Evolutionary conservation across 768 basidiomycete species (phyloP).

Genomic region (Hirschioporus abietinus): DNA sequence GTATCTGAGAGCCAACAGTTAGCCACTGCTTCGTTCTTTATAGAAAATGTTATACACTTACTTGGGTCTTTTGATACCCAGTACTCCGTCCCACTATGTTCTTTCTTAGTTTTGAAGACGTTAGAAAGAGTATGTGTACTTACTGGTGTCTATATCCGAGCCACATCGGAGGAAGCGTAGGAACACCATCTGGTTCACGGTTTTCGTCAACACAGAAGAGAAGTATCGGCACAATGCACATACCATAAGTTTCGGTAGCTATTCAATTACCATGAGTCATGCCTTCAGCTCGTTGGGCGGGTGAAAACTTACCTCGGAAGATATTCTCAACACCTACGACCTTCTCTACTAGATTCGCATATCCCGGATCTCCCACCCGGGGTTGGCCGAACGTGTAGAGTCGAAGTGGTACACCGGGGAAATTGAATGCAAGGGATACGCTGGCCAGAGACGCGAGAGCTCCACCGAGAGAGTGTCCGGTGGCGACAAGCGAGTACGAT

Average conservation of each 20-base stretch:
- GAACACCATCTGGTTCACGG: slow-evolving; percentile 39
- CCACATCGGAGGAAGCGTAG: slow-evolving; percentile 39
- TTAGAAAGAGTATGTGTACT: slow-evolving; percentile 7
- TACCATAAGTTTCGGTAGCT: slow-evolving; percentile 26
- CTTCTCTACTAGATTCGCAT: slow-evolving; percentile 35
- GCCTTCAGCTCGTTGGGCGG: slow-evolving; percentile 12
- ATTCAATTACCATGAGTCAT: slow-evolving; percentile 32
- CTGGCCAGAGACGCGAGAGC: slow-evolving; percentile 19
- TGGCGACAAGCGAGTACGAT: slow-evolving; percentile 12
- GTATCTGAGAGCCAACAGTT: slow-evolving; percentile 17
- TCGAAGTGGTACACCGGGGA: slow-evolving; percentile 13
- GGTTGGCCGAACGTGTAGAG: slow-evolving; percentile 52
- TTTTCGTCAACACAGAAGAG: slow-evolving; percentile 12
- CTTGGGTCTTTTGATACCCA: slow-evolving; percentile 45
- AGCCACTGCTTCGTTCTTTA: neutral
- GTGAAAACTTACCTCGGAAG: slow-evolving; percentile 33
- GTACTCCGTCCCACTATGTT: slow-evolving; percentile 32
- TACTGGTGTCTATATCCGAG: slow-evolving; percentile 46
- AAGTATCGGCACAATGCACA: neutral
- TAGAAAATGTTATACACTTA: slow-evolving; percentile 8
- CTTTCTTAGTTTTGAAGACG: slow-evolving; percentile 17
- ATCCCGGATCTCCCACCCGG: slow-evolving; percentile 37
- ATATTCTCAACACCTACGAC: slow-evolving; percentile 31
- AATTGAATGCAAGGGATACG: slow-evolving; percentile 15
- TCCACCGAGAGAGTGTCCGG: slow-evolving; percentile 23